phyloP scores from a whole-genome alignment of 306 rosid species.

The Spatholobus suberectus region DNA sequence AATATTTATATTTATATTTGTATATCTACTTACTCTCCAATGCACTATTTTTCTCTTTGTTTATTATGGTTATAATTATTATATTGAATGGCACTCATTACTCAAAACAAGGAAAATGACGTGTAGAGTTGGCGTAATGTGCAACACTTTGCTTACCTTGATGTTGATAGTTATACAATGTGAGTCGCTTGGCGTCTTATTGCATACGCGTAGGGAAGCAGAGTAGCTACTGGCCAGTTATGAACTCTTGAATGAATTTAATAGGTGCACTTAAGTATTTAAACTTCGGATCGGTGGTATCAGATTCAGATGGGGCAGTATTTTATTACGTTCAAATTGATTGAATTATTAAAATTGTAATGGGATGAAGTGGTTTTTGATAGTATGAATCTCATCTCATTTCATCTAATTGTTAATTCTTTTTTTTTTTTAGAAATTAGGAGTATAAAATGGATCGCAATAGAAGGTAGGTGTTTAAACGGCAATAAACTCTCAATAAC shows the following conservation, averaged over 20 bases:
- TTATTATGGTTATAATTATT: background rate
- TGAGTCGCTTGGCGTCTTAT: background rate
- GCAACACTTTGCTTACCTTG: constrained; percentile 47
- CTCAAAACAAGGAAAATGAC: constrained; percentile 15
- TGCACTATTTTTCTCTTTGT: background rate
- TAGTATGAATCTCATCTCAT: background rate
- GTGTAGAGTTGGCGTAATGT: background rate
- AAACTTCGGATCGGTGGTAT: background rate
- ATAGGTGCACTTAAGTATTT: too few species aligned
- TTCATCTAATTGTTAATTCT: too few species aligned
- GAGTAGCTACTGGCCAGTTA: too few species aligned
- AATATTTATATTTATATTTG: background rate
- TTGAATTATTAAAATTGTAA: background rate
- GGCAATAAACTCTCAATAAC: too few species aligned
- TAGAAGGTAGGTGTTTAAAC: too few species aligned
- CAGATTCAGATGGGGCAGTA: background rate
- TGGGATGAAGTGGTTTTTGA: background rate
- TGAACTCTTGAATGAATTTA: background rate
- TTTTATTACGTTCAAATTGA: background rate
- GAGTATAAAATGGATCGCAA: too few species aligned
- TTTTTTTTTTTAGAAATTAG: too few species aligned
- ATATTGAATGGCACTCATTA: background rate
- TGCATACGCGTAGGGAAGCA: too few species aligned
- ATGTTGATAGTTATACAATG: constrained; percentile 21
- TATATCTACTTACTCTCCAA: constrained; percentile 5